Percentiles rank a stretch among this genome's conserved stretches.
These are phyloP conservation scores for Myxozyma geophila DNA, from an alignment of 805 yeast genomes.

Conservation along the genomic window DNA sequence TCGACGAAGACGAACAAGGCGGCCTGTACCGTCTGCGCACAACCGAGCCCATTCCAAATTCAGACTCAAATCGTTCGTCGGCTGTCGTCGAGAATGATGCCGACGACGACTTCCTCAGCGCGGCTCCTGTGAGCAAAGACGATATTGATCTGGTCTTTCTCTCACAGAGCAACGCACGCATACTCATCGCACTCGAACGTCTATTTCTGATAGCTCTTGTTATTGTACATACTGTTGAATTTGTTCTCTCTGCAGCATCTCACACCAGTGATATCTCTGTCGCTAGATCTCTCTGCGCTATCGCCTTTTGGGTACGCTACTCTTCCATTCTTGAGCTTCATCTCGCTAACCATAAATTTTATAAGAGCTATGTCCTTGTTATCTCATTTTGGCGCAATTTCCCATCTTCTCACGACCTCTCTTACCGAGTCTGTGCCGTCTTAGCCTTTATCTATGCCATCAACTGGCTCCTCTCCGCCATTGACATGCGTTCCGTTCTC, in stretches of 20 bases:
- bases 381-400: slow-evolving; percentile 28
- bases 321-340: background rate
- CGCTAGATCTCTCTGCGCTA: background rate
- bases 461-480: slow-evolving; percentile 30
- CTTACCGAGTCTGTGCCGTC: slow-evolving; percentile 39
- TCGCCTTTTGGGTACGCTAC: slow-evolving; percentile 20
- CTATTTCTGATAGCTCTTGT: slow-evolving; percentile 20
- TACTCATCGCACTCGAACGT: slow-evolving; percentile 40
- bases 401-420: slow-evolving; percentile 16
- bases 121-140: slow-evolving; percentile 24
- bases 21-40: slow-evolving; percentile 23
- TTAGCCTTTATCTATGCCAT: slow-evolving; percentile 36
- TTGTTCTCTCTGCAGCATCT: background rate
- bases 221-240: slow-evolving; percentile 1
- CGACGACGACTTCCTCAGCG: slow-evolving; percentile 12
- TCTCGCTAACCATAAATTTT: background rate
- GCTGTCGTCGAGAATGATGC: slow-evolving; percentile 6
- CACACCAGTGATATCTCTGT: background rate
- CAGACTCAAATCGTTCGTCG: background rate
- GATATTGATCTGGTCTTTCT: slow-evolving; percentile 37
- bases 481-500: slow-evolving; percentile 38
- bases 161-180: slow-evolving; percentile 36
- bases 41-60: slow-evolving; percentile 7
- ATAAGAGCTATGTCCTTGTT: slow-evolving; percentile 3
- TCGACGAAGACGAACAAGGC: slow-evolving; percentile 2